Conservation (phyloP, 2,329 filamentous ascomycete species). For the Diaporthe helianthi region DNA sequence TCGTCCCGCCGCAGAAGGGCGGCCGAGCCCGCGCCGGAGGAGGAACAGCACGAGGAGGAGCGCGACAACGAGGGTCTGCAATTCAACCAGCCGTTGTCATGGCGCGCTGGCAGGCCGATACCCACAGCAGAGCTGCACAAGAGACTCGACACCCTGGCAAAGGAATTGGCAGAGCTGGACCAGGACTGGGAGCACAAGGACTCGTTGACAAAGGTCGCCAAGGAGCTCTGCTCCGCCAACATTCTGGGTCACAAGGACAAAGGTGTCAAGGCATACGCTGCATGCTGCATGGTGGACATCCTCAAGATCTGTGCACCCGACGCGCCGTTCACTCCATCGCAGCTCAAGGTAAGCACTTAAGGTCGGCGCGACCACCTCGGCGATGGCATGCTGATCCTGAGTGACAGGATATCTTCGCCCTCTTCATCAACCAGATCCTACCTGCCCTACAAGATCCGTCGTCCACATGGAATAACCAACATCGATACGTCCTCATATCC, state of each 20-base stretch:
- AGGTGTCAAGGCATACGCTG: constrained; percentile 87
- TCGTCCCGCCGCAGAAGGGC: constrained; percentile 49
- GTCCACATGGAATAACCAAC: constrained; percentile 90
- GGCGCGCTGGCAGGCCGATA: constrained; percentile 91
- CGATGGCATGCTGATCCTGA: background rate
- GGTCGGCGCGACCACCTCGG: background rate
- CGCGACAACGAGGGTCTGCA: constrained; percentile 60
- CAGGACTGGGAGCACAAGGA: constrained; percentile 84
- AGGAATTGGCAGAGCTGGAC: constrained; percentile 84
- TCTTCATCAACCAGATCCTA: constrained; percentile 84
- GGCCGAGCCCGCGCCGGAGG: constrained; percentile 38
- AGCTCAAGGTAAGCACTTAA: constrained; percentile 75
- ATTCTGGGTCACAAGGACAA: constrained; percentile 90
- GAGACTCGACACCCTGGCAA: constrained; percentile 79
- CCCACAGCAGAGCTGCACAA: constrained; percentile 80
- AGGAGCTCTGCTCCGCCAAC: constrained; percentile 82
- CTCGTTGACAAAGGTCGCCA: constrained; percentile 84
- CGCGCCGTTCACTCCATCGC: constrained; percentile 88
- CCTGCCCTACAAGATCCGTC: constrained; percentile 85
- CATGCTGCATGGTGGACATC: constrained; percentile 91
- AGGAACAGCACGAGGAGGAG: constrained; percentile 50
- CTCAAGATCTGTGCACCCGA: constrained; percentile 91
- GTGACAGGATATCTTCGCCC: constrained; percentile 84
- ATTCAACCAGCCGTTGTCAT: constrained; percentile 88
- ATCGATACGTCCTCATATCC: constrained; percentile 88